Evolutionary conservation across 495 filamentous ascomycete species (phyloP).

Genomic region (Talaromyces nanjingensis): DNA sequence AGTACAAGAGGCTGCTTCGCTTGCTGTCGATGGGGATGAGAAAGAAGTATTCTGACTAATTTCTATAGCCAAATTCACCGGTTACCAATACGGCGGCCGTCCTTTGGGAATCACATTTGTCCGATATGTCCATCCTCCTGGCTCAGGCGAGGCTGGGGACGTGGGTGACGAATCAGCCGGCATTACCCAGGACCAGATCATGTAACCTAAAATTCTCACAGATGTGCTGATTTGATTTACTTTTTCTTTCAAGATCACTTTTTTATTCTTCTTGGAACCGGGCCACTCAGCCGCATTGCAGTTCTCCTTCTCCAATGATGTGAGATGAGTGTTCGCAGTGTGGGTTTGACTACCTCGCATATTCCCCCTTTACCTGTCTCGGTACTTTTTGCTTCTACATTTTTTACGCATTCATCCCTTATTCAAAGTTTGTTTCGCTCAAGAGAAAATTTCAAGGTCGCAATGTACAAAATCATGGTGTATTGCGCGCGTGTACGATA

Average conservation of each 20-base stretch:
- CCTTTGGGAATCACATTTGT: constrained; percentile 88
- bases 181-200: constrained; percentile 95
- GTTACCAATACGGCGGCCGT: constrained; percentile 94
- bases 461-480: neutral
- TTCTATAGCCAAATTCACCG: constrained; percentile 76
- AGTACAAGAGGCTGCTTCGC: constrained; percentile 17
- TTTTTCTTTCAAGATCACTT: neutral
- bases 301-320: neutral
- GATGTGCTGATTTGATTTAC: neutral
- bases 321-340: neutral
- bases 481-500: constrained; percentile 6
- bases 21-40: neutral
- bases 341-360: neutral
- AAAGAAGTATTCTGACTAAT: constrained; percentile 12
- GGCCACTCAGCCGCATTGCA: neutral
- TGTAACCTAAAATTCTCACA: constrained; percentile 46
- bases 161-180: constrained; percentile 61
- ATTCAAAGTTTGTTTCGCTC: neutral
- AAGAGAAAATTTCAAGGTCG: neutral
- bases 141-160: constrained; percentile 70
- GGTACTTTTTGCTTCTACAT: neutral
- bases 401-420: neutral
- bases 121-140: constrained; percentile 68
- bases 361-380: neutral
- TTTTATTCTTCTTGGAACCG: neutral